A percentile compares a stretch with the other conserved stretches of the same genome.
Evolutionary conservation across 2,329 filamentous ascomycete genomes (phyloP).

Genomic region (Xylaria sp.): DNA sequence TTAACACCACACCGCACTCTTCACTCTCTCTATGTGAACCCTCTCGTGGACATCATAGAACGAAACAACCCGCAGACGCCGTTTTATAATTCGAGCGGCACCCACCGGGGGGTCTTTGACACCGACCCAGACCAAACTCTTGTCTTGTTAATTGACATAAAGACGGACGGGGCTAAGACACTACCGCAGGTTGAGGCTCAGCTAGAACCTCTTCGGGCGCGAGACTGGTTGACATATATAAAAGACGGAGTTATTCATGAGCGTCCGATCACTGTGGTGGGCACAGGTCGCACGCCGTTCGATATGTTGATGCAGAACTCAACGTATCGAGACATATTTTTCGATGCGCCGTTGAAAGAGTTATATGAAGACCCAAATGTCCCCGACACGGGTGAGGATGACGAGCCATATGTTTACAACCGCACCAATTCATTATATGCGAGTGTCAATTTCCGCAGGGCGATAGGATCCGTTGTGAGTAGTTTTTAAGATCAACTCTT

Average conservation of each 20-base stretch:
- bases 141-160: conserved; percentile 76
- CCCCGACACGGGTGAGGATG: conserved; percentile 21
- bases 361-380: conserved; percentile 52
- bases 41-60: conserved; percentile 68
- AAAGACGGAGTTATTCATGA: conserved; percentile 61
- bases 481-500: neutral
- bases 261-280: conserved; percentile 74
- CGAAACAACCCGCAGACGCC: conserved; percentile 61
- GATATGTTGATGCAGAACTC: conserved; percentile 63
- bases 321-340: conserved; percentile 71
- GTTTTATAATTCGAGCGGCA: conserved; percentile 55
- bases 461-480: conserved; percentile 58
- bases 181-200: conserved; percentile 65
- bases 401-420: conserved; percentile 52
- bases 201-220: conserved; percentile 67
- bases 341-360: conserved; percentile 70
- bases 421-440: conserved; percentile 69
- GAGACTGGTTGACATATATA: conserved; percentile 67
- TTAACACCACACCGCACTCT: conserved; percentile 69
- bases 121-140: conserved; percentile 64
- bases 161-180: conserved; percentile 64
- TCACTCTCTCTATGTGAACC: conserved; percentile 71
- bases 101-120: conserved; percentile 66
- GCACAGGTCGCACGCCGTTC: conserved; percentile 73
- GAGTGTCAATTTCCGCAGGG: conserved; percentile 61